These are phyloP conservation scores for Gelatoporia subvermispora DNA, from an alignment of 768 basidiomycete species.

Conservation along the genomic window DNA sequence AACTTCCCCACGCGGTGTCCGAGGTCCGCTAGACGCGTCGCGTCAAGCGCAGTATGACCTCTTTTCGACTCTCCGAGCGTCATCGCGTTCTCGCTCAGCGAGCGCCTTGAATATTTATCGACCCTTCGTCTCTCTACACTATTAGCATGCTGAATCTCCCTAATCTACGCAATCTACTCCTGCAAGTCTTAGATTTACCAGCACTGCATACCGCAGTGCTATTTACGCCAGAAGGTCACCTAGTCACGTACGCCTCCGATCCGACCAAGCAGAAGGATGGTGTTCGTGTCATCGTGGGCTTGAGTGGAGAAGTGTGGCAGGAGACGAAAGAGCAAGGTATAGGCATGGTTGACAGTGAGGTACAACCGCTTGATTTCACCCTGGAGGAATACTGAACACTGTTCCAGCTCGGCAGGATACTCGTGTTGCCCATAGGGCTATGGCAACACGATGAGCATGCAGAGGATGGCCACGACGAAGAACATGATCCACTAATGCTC, in stretches of 20 bases:
- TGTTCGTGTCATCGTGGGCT: constrained; percentile 64
- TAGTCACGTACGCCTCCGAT: constrained; percentile 60
- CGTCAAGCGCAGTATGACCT: background rate
- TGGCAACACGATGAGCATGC: constrained; percentile 4
- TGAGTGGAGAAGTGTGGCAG: constrained; percentile 74
- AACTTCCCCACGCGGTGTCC: background rate
- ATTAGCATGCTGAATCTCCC: constrained; percentile 65
- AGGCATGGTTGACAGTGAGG: constrained; percentile 79
- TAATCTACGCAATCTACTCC: constrained; percentile 58
- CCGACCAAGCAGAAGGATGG: constrained; percentile 64
- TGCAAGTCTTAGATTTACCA: constrained; percentile 55
- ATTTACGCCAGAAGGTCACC: constrained; percentile 68
- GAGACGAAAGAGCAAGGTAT: constrained; percentile 62
- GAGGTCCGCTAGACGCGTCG: constrained; percentile 2
- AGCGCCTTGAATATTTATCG: background rate
- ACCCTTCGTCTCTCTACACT: background rate
- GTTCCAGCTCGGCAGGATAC: constrained; percentile 60
- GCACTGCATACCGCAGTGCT: constrained; percentile 67
- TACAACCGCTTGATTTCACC: constrained; percentile 25
- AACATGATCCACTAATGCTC: constrained; percentile 55
- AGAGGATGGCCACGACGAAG: constrained; percentile 20
- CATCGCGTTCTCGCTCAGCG: background rate
- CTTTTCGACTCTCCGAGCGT: background rate
- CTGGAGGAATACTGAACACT: background rate
- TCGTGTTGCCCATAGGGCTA: constrained; percentile 62